Evolutionary conservation across 768 basidiomycete genomes (phyloP).

Genomic region (Xerocomellus amylosporus): DNA sequence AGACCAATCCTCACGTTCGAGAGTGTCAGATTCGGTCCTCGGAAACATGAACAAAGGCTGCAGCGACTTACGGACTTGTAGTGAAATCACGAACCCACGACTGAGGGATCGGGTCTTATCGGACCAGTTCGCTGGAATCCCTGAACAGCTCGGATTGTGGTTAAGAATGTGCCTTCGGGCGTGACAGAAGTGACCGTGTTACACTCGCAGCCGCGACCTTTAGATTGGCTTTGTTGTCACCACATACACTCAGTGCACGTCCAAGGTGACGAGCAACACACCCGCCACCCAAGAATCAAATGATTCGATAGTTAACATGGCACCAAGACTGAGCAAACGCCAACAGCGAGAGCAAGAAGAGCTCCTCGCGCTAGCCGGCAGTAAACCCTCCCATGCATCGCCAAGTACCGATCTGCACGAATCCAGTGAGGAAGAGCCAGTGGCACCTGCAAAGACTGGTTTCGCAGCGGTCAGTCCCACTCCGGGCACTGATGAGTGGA

Average conservation of each 20-base stretch:
- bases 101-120: too few species aligned
- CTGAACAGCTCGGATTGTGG: background rate
- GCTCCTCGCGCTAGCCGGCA: slow-evolving; percentile 51
- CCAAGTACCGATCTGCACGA: slow-evolving; percentile 10
- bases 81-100: too few species aligned
- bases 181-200: too few species aligned
- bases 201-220: too few species aligned
- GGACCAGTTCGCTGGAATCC: too few species aligned
- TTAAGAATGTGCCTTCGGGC: too few species aligned
- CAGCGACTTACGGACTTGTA: too few species aligned
- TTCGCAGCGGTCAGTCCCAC: slow-evolving; percentile 46
- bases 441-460: slow-evolving; percentile 22
- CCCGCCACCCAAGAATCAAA: background rate
- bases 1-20: background rate
- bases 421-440: slow-evolving; percentile 41
- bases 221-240: background rate
- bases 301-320: slow-evolving; percentile 42
- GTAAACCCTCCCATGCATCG: slow-evolving; percentile 15
- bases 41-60: background rate
- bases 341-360: slow-evolving; percentile 87
- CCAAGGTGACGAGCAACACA: background rate
- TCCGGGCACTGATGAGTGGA: slow-evolving; percentile 2
- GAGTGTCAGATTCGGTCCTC: background rate
- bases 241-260: background rate
- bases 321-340: slow-evolving; percentile 75